phyloP scores from a whole-genome alignment of 805 yeast genomes.

The Ogataea haglerorum region DNA sequence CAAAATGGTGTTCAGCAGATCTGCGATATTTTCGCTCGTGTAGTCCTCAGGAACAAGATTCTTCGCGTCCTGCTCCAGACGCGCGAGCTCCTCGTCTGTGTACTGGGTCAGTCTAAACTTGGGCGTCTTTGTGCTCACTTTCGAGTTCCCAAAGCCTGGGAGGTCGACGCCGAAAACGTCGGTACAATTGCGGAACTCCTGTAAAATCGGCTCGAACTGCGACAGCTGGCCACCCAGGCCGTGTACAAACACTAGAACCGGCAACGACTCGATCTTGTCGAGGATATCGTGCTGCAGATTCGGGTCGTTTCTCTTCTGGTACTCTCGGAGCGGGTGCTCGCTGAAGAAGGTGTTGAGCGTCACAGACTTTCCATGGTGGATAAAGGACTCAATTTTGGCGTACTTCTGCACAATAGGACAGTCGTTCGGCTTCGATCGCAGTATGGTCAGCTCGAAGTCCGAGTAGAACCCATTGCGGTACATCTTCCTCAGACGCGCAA shows the following conservation, averaged over 20 bases:
- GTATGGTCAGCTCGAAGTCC: slow-evolving; percentile 41
- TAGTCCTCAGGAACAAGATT: slow-evolving; percentile 32
- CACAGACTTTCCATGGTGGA: slow-evolving; percentile 33
- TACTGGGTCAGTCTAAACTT: slow-evolving; percentile 24
- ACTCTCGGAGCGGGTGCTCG: slow-evolving; percentile 47
- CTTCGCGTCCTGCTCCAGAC: neutral
- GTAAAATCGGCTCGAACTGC: slow-evolving; percentile 75
- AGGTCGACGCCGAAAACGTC: slow-evolving; percentile 71
- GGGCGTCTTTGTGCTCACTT: slow-evolving; percentile 19
- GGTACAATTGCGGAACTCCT: slow-evolving; percentile 56
- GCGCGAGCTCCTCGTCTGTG: slow-evolving; percentile 16
- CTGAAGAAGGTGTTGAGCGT: slow-evolving; percentile 42
- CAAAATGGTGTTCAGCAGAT: slow-evolving; percentile 38
- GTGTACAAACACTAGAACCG: slow-evolving; percentile 67
- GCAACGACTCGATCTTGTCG: slow-evolving; percentile 44
- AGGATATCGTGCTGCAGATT: slow-evolving; percentile 23
- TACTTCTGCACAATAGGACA: slow-evolving; percentile 52
- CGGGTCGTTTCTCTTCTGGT: slow-evolving; percentile 25
- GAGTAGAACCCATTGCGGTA: slow-evolving; percentile 21
- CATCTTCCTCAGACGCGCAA: slow-evolving; percentile 11
- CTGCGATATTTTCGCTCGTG: slow-evolving; percentile 39
- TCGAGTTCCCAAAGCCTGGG: slow-evolving; percentile 81
- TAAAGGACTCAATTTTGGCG: slow-evolving; percentile 38
- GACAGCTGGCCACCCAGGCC: slow-evolving; percentile 90
- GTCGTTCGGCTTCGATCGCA: slow-evolving; percentile 48